These are phyloP conservation scores for Xerocomellus amylosporus DNA, from an alignment of 768 basidiomycete genomes.

Conservation along the genomic window DNA sequence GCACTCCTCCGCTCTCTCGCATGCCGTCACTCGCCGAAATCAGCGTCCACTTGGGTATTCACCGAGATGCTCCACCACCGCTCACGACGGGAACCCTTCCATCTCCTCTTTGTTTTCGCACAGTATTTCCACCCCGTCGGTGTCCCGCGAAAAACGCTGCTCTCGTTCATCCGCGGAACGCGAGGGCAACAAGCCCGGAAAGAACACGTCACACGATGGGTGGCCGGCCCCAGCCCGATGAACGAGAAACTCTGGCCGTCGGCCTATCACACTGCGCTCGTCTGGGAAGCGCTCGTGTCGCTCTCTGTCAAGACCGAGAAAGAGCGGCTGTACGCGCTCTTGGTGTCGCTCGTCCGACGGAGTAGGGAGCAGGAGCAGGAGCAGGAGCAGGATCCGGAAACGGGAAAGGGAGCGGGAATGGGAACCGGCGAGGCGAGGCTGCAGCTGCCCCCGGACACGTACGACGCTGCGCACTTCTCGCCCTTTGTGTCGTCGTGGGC, in stretches of 20 bases:
- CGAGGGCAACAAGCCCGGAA: conserved; percentile 5
- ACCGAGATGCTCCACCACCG: conserved; percentile 32
- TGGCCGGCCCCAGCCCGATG: background rate
- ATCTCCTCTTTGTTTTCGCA: conserved; percentile 42
- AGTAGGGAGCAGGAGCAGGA: conserved; percentile 3
- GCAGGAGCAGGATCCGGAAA: background rate
- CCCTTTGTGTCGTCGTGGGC: conserved; percentile 50
- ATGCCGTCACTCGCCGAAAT: conserved; percentile 23
- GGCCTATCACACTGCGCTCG: conserved; percentile 33
- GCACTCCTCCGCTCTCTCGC: conserved; percentile 20
- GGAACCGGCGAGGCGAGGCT: background rate
- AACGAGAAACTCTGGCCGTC: conserved; percentile 33
- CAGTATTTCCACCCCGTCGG: conserved; percentile 52
- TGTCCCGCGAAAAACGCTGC: conserved; percentile 41
- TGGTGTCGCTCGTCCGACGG: conserved; percentile 30
- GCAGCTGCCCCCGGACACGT: conserved; percentile 26
- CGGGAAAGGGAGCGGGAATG: too few relatives aligned
- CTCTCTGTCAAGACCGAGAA: conserved; percentile 21
- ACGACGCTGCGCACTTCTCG: conserved; percentile 45
- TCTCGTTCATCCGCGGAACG: conserved; percentile 13
- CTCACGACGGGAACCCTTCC: conserved; percentile 11
- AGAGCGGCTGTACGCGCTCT: conserved; percentile 42
- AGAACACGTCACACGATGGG: background rate
- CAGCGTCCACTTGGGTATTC: conserved; percentile 26
- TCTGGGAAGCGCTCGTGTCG: conserved; percentile 33